These are phyloP conservation scores for Porodaedalea pini DNA, from an alignment of 1,284 basidiomycete genomes.

Conservation along the genomic window DNA sequence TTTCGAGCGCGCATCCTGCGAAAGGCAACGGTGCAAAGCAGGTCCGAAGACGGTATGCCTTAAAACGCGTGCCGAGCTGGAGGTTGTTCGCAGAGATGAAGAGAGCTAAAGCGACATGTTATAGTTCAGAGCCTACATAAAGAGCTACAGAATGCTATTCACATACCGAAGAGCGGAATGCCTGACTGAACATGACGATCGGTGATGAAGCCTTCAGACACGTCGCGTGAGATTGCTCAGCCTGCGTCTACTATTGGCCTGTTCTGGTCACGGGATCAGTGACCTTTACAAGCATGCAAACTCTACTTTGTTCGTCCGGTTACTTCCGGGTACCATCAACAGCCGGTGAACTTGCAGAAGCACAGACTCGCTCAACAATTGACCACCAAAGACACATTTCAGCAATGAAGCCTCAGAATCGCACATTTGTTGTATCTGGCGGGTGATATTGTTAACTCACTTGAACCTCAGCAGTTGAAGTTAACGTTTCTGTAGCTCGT, in stretches of 20 bases:
- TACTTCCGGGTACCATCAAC: too few relatives aligned
- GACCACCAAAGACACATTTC: too few relatives aligned
- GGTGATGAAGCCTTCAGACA: not conserved
- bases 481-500: constrained; percentile 36
- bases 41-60: constrained; percentile 4
- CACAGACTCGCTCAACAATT: too few relatives aligned
- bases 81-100: constrained; percentile 10
- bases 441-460: constrained; percentile 35
- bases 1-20: constrained; percentile 22
- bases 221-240: constrained; percentile 14
- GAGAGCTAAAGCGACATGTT: constrained; percentile 9
- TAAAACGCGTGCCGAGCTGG: not conserved
- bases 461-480: constrained; percentile 6
- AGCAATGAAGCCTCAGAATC: constrained; percentile 56
- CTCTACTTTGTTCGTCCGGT: too few relatives aligned
- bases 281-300: not conserved
- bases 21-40: constrained; percentile 20
- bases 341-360: too few relatives aligned
- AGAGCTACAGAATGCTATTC: not conserved
- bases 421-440: constrained; percentile 52
- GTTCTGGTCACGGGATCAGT: not conserved
- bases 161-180: constrained; percentile 21
- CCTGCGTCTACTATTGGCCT: not conserved
- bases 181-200: constrained; percentile 16
- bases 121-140: not conserved